Evolutionary conservation across 2,329 filamentous ascomycete genomes (phyloP), one percentile per base, ranked within the genome.

Genomic region (Arthrobotrys entomopaga): DNA sequence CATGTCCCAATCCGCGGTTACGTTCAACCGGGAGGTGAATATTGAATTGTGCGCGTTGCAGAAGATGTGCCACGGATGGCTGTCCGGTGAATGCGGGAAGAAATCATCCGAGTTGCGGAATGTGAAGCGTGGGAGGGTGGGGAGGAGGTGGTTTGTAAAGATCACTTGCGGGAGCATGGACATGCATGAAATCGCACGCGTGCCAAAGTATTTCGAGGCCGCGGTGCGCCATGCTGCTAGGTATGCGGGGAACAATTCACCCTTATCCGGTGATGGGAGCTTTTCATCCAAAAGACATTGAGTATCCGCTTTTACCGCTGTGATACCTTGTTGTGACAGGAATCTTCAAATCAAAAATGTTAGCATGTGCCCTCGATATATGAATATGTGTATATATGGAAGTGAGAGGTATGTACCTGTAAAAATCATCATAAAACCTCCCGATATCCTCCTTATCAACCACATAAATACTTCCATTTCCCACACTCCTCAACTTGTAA

Each of bases 21-120:
- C 87, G 77, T 97, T 97, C 34, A 98, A 84, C 79, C 95, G 90
- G 76, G 92, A 89, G 1, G 90, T 93, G 13, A 98, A 84, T 0
- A 98, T 84, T 34, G 88, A 86, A 80, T 96, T 97, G 81, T 97
- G 91, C 0, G 94, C 94, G 80, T 98, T 99, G 76, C 90, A 88
- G 84, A 96, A 99, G 40, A 98, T 86, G 81, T 99, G 95, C 94
- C 95, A 99, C 0, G 93, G 87, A 76, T 99, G 95, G 5, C 90
- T 92, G 0, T 88, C 86, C 0, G 89, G 87, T 2, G 93, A 86
- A 50, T 93, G 87, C 0, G 95, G 95, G 81, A 96, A 97, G 84
- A 93, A 99, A 82, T 98, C 91, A 43, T 77, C 93, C 0, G 91
- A 96, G 82, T 96, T 98, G 53, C 95, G 52, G 3, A 74, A 24